Evolutionary conservation across 163 green algal species (phyloP), one percentile per base, ranked within the genome.

Genomic region (Trebouxia gelatinosa): DNA sequence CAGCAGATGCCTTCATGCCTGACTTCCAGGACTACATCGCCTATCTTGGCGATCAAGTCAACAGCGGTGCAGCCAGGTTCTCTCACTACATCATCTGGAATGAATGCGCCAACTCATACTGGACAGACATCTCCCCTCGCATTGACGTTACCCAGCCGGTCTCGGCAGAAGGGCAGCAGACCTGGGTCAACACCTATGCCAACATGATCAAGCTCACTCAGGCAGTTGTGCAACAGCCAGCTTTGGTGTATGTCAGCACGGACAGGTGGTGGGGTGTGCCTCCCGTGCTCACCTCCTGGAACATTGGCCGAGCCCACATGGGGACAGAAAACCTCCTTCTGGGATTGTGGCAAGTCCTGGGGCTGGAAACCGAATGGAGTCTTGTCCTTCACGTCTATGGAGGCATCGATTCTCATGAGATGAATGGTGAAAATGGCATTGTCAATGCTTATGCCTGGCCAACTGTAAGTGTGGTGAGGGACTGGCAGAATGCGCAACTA

Each of bases 191-290:
- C 31, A 40, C n/a, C 40, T 76, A 76, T 21, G 43, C 68, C n/a
- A 76, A 76, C 40, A 76, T 76, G 68, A 43, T 76, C 68, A 76
- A 39, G 46, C 68, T 76, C 6, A 17, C 46, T 34, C 68, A 76
- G 16, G 46, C 29, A 40, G 68, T 61, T 46, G 68, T 61, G 28
- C 68, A 76, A 28, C 40, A 59, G 68, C 68, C 68, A 48, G 68
- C 68, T 21, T 40, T 76, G 40, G 46, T 76, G 28, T 76, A 76
- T 46, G 68, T 62, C 26, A 76, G 68, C 68, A 76, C 68, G 40
- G 68, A 76, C 68, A 76, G 68, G 7, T 76, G 68, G 68, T 76
- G 68, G 68, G 68, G 68, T 17, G 68, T 76, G 7, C 68, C 68
- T 3, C 68, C 68, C 43, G 68, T 62, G 4, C 68, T 76, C 5